Percentiles rank a stretch among this genome's conserved stretches.
phyloP scores from a whole-genome alignment of 345 rosid genomes.

The Physaria fendleri region DNA sequence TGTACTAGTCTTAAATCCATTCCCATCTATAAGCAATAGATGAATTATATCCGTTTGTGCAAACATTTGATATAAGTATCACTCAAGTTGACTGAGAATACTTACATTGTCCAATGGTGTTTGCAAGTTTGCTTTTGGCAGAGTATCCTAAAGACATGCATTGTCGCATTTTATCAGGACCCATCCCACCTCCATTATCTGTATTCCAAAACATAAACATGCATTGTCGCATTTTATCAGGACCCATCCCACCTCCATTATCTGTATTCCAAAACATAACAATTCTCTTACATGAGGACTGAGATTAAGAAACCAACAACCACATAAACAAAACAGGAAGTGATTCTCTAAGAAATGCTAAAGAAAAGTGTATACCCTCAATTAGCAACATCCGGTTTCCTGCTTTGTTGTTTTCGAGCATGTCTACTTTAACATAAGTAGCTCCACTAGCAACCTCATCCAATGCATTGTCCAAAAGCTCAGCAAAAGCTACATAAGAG shows the following conservation, averaged over 20 bases:
- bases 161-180: conserved; percentile 74
- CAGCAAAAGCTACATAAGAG: conserved; percentile 71
- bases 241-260: conserved; percentile 96
- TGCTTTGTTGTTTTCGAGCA: conserved; percentile 60
- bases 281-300: background rate
- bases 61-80: background rate
- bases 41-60: background rate
- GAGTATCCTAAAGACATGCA: conserved; percentile 96
- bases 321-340: background rate
- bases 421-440: conserved; percentile 63
- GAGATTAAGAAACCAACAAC: background rate
- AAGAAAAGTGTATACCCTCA: conserved; percentile 50
- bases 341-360: background rate
- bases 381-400: conserved; percentile 61
- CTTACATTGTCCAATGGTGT: conserved; percentile 88
- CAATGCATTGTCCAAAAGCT: conserved; percentile 81
- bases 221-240: conserved; percentile 78
- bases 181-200: conserved; percentile 98
- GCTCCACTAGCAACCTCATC: conserved; percentile 89
- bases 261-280: conserved; percentile 40
- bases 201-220: conserved; percentile 59
- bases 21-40: conserved; percentile 54
- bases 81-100: background rate
- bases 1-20: conserved; percentile 97
- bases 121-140: conserved; percentile 73